phyloP scores from a whole-genome alignment of 352 stramenopile genomes.

The Phytopythium kandeliae region DNA sequence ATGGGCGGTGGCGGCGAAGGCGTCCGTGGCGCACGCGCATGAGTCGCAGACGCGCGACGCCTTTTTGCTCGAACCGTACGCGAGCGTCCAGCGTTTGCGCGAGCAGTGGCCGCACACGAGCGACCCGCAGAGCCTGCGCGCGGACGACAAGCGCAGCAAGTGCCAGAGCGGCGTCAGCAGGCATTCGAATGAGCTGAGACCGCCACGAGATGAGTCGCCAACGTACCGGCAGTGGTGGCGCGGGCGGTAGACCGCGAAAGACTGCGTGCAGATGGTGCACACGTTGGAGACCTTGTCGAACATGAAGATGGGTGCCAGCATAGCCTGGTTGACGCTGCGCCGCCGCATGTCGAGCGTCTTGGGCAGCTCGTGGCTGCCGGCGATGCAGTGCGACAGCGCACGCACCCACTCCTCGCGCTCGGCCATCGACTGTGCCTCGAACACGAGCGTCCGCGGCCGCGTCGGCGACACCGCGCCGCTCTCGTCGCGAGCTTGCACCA shows the following conservation, averaged over 20 bases:
- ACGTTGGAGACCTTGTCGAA: conserved; percentile 85
- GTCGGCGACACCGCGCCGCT: conserved; percentile 5
- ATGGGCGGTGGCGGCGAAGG: conserved; percentile 16
- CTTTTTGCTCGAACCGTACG: conserved; percentile 76
- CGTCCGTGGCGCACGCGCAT: conserved; percentile 42
- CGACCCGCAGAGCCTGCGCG: conserved; percentile 63
- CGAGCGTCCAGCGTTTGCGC: conserved; percentile 66
- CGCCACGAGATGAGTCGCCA: neutral
- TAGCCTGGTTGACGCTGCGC: conserved; percentile 64
- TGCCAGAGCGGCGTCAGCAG: too few relatives aligned
- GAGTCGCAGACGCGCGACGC: conserved; percentile 71
- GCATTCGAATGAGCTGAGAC: too few relatives aligned
- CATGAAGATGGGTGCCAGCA: conserved; percentile 81
- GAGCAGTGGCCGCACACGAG: conserved; percentile 83
- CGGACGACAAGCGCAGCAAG: neutral
- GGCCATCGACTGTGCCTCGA: conserved; percentile 51
- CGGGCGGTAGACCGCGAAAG: conserved; percentile 76
- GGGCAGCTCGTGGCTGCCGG: conserved; percentile 33
- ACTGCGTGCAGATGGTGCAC: conserved; percentile 79
- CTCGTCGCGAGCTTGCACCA: conserved; percentile 19
- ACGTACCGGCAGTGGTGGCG: conserved; percentile 79
- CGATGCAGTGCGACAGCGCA: conserved; percentile 71
- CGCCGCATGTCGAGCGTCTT: conserved; percentile 50
- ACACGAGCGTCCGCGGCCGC: conserved; percentile 32
- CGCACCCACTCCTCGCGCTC: conserved; percentile 83